These are phyloP conservation scores for Aspergillus asperescens DNA, from an alignment of 495 filamentous ascomycete genomes.

Conservation along the genomic window DNA sequence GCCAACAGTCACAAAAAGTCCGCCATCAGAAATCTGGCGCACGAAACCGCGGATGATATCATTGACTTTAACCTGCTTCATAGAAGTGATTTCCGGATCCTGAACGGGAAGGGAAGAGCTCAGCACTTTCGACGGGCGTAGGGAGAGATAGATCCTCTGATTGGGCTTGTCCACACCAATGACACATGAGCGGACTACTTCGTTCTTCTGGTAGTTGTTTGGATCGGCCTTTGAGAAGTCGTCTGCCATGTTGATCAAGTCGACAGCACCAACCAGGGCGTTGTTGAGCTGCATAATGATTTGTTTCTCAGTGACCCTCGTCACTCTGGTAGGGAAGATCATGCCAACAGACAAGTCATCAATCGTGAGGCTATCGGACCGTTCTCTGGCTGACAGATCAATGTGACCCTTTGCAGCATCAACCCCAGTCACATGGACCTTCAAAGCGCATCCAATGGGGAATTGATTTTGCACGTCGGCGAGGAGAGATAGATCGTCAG, in stretches of 20 bases:
- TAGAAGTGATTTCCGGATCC: constrained; percentile 68
- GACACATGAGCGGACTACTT: constrained; percentile 78
- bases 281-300: constrained; percentile 83
- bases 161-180: constrained; percentile 73
- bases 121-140: constrained; percentile 79
- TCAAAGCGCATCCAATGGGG: constrained; percentile 79
- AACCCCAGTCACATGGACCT: constrained; percentile 69
- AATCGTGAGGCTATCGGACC: constrained; percentile 53
- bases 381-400: constrained; percentile 70
- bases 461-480: constrained; percentile 74
- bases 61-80: constrained; percentile 65
- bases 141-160: constrained; percentile 75
- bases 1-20: constrained; percentile 76
- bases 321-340: constrained; percentile 76
- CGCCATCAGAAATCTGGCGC: constrained; percentile 77
- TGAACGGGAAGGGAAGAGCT: constrained; percentile 79
- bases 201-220: constrained; percentile 67
- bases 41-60: constrained; percentile 86
- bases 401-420: constrained; percentile 67
- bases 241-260: constrained; percentile 75
- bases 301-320: constrained; percentile 76
- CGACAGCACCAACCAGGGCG: constrained; percentile 63
- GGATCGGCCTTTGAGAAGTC: constrained; percentile 74
- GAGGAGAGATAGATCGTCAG: constrained; percentile 74
- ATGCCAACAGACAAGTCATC: constrained; percentile 66